Evolutionary conservation across 2,329 filamentous ascomycete genomes (phyloP).

Genomic region (Neopestalotiopsis rosae): DNA sequence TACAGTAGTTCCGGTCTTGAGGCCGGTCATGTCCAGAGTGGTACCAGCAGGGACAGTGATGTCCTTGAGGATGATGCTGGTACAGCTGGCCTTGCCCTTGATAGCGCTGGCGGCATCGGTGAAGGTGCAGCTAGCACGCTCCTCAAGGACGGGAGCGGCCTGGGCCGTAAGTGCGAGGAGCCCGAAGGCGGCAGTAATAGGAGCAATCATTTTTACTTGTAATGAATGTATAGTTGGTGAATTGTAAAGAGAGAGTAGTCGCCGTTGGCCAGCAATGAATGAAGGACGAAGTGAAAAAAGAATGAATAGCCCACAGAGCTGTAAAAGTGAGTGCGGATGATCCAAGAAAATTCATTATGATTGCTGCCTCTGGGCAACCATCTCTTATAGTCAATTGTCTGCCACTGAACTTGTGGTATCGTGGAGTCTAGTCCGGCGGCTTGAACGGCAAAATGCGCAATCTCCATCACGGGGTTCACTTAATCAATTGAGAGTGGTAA

Average conservation of each 20-base stretch:
- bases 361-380: not conserved
- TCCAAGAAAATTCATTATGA: not conserved
- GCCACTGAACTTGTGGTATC: not conserved
- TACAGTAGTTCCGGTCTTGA: slow-evolving; percentile 55
- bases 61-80: slow-evolving; percentile 57
- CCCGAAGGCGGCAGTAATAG: not conserved
- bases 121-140: slow-evolving; percentile 53
- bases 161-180: not conserved
- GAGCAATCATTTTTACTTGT: slow-evolving; percentile 1
- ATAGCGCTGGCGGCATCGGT: slow-evolving; percentile 53
- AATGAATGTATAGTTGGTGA: not conserved
- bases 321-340: not conserved
- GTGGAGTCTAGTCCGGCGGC: not conserved
- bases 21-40: slow-evolving; percentile 62
- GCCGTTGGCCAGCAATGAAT: not conserved
- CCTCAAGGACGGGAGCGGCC: slow-evolving; percentile 10
- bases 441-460: not conserved
- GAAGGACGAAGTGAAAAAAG: not conserved
- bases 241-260: not conserved
- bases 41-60: slow-evolving; percentile 62
- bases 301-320: slow-evolving; percentile 1
- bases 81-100: slow-evolving; percentile 55
- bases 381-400: not conserved
- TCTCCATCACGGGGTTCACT: not conserved
- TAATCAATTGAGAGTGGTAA: slow-evolving; percentile 4